phyloP scores from a whole-genome alignment of 108 stramenopile genomes.

The Cyclotella choctawhatcheeana region DNA sequence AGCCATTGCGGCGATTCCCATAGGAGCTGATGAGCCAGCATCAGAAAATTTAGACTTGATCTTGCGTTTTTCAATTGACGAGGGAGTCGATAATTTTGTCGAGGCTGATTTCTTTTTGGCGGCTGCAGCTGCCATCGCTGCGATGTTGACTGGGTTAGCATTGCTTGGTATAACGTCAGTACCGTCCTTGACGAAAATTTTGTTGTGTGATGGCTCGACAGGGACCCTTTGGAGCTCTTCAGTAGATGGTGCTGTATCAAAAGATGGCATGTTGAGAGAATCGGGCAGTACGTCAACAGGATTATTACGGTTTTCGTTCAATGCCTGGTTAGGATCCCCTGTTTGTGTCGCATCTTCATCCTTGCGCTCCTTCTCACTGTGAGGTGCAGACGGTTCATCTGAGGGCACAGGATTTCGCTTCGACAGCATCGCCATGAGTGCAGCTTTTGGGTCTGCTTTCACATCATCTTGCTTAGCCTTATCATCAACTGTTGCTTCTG shows the following conservation, averaged over 20 bases:
- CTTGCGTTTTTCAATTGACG: not conserved
- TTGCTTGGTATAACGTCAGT: not conserved
- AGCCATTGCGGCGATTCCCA: constrained; percentile 23
- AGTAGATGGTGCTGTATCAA: not conserved
- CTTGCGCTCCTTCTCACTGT: not conserved
- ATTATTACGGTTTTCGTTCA: not conserved
- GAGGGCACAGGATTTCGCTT: not conserved
- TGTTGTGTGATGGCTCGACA: not conserved
- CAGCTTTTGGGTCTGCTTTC: not conserved
- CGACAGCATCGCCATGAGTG: constrained; percentile 1
- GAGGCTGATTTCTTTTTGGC: not conserved
- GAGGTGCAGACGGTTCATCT: not conserved
- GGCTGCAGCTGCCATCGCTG: constrained; percentile 27
- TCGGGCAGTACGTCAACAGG: not conserved
- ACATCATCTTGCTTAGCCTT: too few relatives aligned
- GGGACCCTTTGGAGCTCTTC: not conserved
- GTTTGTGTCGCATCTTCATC: not conserved
- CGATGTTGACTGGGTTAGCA: constrained; percentile 6
- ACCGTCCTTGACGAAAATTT: too few relatives aligned
- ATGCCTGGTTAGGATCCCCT: not conserved
- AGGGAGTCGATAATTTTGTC: not conserved
- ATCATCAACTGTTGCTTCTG: not conserved
- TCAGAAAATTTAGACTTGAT: not conserved
- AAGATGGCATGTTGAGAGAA: not conserved
- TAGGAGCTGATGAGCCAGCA: not conserved